These are phyloP conservation scores for Nephelium lappaceum DNA, from an alignment of 345 rosid species.

Conservation along the genomic window DNA sequence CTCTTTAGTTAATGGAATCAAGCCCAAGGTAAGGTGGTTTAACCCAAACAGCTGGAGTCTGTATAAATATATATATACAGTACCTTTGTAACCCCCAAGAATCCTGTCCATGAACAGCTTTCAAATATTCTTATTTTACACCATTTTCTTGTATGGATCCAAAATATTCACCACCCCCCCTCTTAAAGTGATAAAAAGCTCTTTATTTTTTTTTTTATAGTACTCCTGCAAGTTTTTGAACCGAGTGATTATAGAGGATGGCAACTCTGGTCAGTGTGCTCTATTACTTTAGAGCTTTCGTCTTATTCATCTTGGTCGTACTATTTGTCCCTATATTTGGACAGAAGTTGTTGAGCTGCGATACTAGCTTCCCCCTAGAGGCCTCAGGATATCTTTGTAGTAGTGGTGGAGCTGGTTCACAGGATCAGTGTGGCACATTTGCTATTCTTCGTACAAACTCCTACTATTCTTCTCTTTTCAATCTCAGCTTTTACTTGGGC, in stretches of 20 bases:
- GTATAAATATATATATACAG: slow-evolving; percentile 26
- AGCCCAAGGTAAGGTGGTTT: neutral
- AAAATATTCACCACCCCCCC: slow-evolving; percentile 41
- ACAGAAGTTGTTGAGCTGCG: slow-evolving; percentile 54
- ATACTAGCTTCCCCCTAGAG: slow-evolving; percentile 42
- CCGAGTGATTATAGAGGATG: slow-evolving; percentile 34
- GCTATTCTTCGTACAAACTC: slow-evolving; percentile 58
- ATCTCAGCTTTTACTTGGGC: slow-evolving; percentile 60
- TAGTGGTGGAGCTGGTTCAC: slow-evolving; percentile 35
- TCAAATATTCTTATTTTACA: slow-evolving; percentile 13
- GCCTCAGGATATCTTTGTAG: slow-evolving; percentile 49
- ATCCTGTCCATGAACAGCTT: slow-evolving; percentile 40
- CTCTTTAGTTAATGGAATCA: slow-evolving; percentile 13
- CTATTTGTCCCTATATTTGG: slow-evolving; percentile 37
- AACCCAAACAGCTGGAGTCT: slow-evolving; percentile 30
- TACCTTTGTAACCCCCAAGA: slow-evolving; percentile 49
- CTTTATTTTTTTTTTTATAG: slow-evolving; percentile 25
- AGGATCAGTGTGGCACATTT: slow-evolving; percentile 53
- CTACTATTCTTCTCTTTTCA: slow-evolving; percentile 58
- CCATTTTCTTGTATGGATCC: slow-evolving; percentile 50
- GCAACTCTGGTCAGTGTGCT: slow-evolving; percentile 38
- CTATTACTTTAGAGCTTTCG: slow-evolving; percentile 41
- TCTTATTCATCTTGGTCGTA: slow-evolving; percentile 35
- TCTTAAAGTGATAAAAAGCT: slow-evolving; percentile 17
- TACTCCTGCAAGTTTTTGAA: slow-evolving; percentile 20